phyloP scores from a whole-genome alignment of 257 asterid genomes.

The Solanum chiquidenum region DNA sequence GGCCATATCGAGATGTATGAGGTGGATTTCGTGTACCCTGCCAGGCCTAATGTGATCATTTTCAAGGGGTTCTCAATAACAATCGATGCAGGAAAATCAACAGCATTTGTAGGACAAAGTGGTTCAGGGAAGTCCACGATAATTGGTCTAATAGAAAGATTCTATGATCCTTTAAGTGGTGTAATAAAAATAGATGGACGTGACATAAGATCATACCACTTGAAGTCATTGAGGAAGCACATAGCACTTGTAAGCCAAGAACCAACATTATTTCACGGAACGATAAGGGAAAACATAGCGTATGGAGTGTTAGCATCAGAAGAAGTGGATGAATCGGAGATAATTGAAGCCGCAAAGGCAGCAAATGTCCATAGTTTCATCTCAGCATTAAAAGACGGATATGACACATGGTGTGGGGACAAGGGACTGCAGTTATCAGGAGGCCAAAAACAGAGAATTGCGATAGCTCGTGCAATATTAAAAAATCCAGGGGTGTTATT shows the following conservation, averaged over 20 bases:
- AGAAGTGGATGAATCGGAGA: slow-evolving; percentile 36
- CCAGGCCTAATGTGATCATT: slow-evolving; percentile 46
- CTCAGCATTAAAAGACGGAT: slow-evolving; percentile 54
- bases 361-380: slow-evolving; percentile 83
- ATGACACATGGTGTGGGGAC: slow-evolving; percentile 68
- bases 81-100: slow-evolving; percentile 62
- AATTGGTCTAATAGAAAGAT: slow-evolving; percentile 62
- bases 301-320: slow-evolving; percentile 41
- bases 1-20: slow-evolving; percentile 48
- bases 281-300: slow-evolving; percentile 40
- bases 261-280: slow-evolving; percentile 65
- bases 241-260: slow-evolving; percentile 80
- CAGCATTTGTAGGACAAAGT: slow-evolving; percentile 83
- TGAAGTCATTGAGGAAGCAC: slow-evolving; percentile 50
- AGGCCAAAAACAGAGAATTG: slow-evolving; percentile 80
- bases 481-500: slow-evolving; percentile 56
- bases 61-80: slow-evolving; percentile 47
- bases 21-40: slow-evolving; percentile 65
- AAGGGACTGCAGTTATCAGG: slow-evolving; percentile 72
- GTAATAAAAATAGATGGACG: slow-evolving; percentile 52
- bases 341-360: slow-evolving; percentile 54
- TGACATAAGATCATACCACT: slow-evolving; percentile 49
- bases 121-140: slow-evolving; percentile 81
- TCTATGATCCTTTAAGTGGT: slow-evolving; percentile 58
- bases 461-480: slow-evolving; percentile 60